Percentiles rank a stretch among this genome's conserved stretches.
Evolutionary conservation across 371 early-diverging fungal species (phyloP).

Genomic region (Fennellomyces sp.): DNA sequence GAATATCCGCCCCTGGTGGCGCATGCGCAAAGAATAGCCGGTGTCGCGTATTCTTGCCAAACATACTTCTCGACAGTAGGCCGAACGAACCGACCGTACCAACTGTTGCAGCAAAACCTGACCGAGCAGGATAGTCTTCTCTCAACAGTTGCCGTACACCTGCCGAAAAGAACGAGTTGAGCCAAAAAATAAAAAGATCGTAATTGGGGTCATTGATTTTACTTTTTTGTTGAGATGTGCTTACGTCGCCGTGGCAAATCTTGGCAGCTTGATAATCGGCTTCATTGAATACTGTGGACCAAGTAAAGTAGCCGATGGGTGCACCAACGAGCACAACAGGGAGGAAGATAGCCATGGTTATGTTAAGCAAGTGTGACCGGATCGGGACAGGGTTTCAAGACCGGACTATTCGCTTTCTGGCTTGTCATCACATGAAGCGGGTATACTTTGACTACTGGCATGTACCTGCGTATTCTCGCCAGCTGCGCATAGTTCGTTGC

Average conservation of each 20-base stretch:
- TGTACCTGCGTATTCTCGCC: too few relatives aligned
- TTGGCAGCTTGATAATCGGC: constrained; percentile 27
- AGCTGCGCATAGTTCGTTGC: too few relatives aligned
- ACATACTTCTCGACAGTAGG: constrained; percentile 27
- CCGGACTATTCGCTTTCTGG: too few relatives aligned
- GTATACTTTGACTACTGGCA: too few relatives aligned
- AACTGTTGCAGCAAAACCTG: constrained; percentile 19
- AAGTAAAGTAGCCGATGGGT: constrained; percentile 45
- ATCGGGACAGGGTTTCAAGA: too few relatives aligned
- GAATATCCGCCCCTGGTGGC: constrained; percentile 34
- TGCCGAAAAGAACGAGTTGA: not conserved
- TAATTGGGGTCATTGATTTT: too few relatives aligned
- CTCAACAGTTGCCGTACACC: not conserved
- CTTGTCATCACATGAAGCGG: too few relatives aligned
- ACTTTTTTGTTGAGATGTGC: not conserved
- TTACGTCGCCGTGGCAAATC: constrained; percentile 5
- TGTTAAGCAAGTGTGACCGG: too few relatives aligned
- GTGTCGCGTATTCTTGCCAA: constrained; percentile 33
- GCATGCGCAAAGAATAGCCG: constrained; percentile 46
- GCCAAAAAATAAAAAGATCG: not conserved
- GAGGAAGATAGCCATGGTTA: constrained; percentile 41
- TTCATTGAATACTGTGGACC: constrained; percentile 30
- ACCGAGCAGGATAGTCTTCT: constrained; percentile 20
- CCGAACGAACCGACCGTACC: constrained; percentile 28
- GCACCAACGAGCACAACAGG: constrained; percentile 40